Conservation (phyloP, 805 yeast genomes). For the Candida insectalens region DNA sequence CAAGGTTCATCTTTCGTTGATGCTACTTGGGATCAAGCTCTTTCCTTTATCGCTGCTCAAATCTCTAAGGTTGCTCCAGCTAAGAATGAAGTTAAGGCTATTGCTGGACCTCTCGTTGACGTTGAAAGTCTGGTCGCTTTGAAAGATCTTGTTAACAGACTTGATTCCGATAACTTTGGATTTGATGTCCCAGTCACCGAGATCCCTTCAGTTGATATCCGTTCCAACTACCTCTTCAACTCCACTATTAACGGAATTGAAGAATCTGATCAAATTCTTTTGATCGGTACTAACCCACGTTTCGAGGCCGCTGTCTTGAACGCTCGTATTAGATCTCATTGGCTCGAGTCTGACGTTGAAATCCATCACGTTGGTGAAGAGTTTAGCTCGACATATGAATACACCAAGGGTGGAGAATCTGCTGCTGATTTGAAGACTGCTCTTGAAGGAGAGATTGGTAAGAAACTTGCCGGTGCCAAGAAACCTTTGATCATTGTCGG, state of each 20-base stretch:
- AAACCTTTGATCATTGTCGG: constrained; percentile 76
- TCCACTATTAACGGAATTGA: constrained; percentile 72
- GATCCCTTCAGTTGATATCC: constrained; percentile 60
- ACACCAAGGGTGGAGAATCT: constrained; percentile 53
- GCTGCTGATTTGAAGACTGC: constrained; percentile 50
- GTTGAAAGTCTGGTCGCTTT: constrained; percentile 76
- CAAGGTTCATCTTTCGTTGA: constrained; percentile 59
- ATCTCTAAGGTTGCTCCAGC: constrained; percentile 44
- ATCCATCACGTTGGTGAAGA: constrained; percentile 65
- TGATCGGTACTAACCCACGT: constrained; percentile 82
- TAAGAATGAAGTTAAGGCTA: constrained; percentile 68
- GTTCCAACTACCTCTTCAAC: constrained; percentile 75
- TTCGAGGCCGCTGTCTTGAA: constrained; percentile 85
- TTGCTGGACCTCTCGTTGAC: constrained; percentile 75
- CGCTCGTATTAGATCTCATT: constrained; percentile 71
- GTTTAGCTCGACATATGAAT: constrained; percentile 68
- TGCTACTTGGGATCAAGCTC: constrained; percentile 84
- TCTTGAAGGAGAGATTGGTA: constrained; percentile 58
- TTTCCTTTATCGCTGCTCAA: constrained; percentile 58
- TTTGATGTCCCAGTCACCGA: constrained; percentile 56
- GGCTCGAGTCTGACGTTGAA: constrained; percentile 62
- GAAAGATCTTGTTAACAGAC: constrained; percentile 66
- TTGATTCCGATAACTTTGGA: constrained; percentile 75
- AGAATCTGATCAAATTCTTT: constrained; percentile 70
- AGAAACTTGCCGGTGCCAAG: constrained; percentile 54